Conservation (phyloP, 805 yeast species). For the Limtongozyma cylindracea region DNA sequence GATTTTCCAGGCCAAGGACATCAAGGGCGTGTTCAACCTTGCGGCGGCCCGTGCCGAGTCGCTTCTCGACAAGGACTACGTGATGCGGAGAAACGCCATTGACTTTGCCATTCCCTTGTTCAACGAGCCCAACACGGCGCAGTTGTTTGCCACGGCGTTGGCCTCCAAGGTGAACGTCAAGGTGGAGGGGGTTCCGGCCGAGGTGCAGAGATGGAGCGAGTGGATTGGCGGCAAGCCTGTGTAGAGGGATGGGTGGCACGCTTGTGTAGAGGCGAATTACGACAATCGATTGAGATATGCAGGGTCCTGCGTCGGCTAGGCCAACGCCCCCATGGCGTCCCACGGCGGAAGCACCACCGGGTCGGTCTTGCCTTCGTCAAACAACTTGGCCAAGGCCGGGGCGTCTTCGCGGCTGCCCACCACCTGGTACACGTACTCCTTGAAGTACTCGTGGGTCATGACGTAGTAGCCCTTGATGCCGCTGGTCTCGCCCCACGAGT, state of each 20-base stretch:
- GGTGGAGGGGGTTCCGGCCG: slow-evolving; percentile 43
- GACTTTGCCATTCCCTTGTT: slow-evolving; percentile 92
- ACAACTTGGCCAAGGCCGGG: slow-evolving; percentile 8
- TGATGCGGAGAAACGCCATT: slow-evolving; percentile 98
- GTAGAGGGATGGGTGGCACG: slow-evolving; percentile 2
- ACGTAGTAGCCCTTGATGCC: slow-evolving; percentile 46
- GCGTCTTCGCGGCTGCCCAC: slow-evolving; percentile 11
- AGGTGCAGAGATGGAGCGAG: slow-evolving; percentile 93
- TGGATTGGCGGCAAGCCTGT: slow-evolving; percentile 88
- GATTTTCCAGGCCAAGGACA: slow-evolving; percentile 67
- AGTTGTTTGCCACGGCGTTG: slow-evolving; percentile 67
- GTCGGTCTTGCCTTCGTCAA: slow-evolving; percentile 11
- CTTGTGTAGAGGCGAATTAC: slow-evolving; percentile 2
- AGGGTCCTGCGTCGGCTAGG: too few relatives aligned
- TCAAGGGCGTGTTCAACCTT: slow-evolving; percentile 75
- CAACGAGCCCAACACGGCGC: slow-evolving; percentile 88
- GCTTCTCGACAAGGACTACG: slow-evolving; percentile 71
- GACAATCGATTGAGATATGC: too few relatives aligned
- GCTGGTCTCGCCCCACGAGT: slow-evolving; percentile 50
- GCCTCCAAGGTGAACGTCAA: slow-evolving; percentile 33
- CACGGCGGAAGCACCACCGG: slow-evolving; percentile 44
- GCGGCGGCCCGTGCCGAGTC: slow-evolving; percentile 78
- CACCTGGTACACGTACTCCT: slow-evolving; percentile 53
- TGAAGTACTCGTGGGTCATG: slow-evolving; percentile 52
- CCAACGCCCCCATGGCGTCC: slow-evolving; percentile 66